Evolutionary conservation across 352 stramenopile species (phyloP).

Genomic region (Globisporangium radiosum): DNA sequence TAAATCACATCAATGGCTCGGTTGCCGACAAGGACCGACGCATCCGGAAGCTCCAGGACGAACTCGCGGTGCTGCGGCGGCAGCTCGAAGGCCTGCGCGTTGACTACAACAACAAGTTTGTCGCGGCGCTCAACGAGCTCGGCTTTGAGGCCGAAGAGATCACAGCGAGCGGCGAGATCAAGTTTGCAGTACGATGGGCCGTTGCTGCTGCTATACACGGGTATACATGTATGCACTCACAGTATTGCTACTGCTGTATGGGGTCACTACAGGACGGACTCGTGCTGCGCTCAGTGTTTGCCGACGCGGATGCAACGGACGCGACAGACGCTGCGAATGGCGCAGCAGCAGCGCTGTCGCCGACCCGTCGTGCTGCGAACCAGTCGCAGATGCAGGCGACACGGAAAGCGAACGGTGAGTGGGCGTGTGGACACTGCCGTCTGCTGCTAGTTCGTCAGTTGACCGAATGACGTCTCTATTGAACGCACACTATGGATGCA

Average conservation of each 20-base stretch:
- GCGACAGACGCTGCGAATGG: neutral
- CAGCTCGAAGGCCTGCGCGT: slow-evolving; percentile 57
- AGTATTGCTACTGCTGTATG: neutral
- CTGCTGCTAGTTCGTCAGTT: neutral
- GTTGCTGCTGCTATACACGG: neutral
- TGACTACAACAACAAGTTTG: slow-evolving; percentile 78
- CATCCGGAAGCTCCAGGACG: slow-evolving; percentile 79
- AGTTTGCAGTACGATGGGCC: slow-evolving; percentile 48
- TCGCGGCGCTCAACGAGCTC: slow-evolving; percentile 62
- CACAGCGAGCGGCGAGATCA: slow-evolving; percentile 71
- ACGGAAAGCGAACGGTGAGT: slow-evolving; percentile 13
- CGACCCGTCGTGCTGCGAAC: slow-evolving; percentile 6
- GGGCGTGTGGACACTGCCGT: neutral
- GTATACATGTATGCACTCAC: neutral
- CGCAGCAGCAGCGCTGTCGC: slow-evolving; percentile 3
- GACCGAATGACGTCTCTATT: neutral
- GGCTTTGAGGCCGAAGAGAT: slow-evolving; percentile 79
- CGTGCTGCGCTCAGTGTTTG: slow-evolving; percentile 58
- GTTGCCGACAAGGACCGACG: slow-evolving; percentile 80
- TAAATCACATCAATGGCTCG: slow-evolving; percentile 83
- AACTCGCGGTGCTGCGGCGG: slow-evolving; percentile 45
- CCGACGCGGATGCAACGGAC: slow-evolving; percentile 14
- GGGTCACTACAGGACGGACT: slow-evolving; percentile 42
- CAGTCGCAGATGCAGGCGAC: slow-evolving; percentile 11
- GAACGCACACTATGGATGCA: neutral